Conservation (phyloP, 352 stramenopile species). For the Globisporangium nunn region DNA sequence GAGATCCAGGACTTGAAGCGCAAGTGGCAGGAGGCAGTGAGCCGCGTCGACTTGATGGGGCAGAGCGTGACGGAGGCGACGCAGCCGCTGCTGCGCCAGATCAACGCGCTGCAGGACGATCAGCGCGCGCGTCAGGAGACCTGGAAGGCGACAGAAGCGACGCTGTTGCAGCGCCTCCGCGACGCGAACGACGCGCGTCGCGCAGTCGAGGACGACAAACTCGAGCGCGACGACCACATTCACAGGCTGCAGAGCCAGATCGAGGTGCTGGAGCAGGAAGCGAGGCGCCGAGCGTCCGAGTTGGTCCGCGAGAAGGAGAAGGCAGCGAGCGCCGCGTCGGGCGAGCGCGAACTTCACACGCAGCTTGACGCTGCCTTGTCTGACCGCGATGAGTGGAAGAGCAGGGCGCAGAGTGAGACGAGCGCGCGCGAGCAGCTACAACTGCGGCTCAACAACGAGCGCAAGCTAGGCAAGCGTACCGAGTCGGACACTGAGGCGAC, state of each 20-base stretch:
- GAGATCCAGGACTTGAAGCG: conserved; percentile 58
- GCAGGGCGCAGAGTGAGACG: conserved; percentile 28
- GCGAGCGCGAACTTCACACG: conserved; percentile 31
- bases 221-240: conserved; percentile 30
- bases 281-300: conserved; percentile 23
- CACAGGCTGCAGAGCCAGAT: conserved; percentile 23
- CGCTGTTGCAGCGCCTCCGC: conserved; percentile 33
- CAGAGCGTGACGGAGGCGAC: conserved; percentile 67
- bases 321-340: conserved; percentile 17
- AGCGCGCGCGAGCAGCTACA: conserved; percentile 31
- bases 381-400: conserved; percentile 43
- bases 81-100: conserved; percentile 67
- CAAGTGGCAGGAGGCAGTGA: conserved; percentile 77
- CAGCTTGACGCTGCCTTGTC: conserved; percentile 35
- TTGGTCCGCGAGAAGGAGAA: conserved; percentile 28
- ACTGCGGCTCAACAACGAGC: conserved; percentile 17
- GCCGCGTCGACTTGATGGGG: conserved; percentile 55
- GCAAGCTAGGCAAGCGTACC: conserved; percentile 5
- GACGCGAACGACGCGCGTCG: conserved; percentile 27
- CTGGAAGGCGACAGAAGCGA: conserved; percentile 45
- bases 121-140: conserved; percentile 44
- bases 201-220: conserved; percentile 31
- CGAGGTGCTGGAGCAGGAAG: conserved; percentile 27
- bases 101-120: conserved; percentile 62
- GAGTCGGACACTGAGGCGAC: conserved; percentile 8